Evolutionary conservation across 2,329 filamentous ascomycete species (phyloP), one percentile per base, ranked within the genome.

Genomic region (Plenodomus tracheiphilus): DNA sequence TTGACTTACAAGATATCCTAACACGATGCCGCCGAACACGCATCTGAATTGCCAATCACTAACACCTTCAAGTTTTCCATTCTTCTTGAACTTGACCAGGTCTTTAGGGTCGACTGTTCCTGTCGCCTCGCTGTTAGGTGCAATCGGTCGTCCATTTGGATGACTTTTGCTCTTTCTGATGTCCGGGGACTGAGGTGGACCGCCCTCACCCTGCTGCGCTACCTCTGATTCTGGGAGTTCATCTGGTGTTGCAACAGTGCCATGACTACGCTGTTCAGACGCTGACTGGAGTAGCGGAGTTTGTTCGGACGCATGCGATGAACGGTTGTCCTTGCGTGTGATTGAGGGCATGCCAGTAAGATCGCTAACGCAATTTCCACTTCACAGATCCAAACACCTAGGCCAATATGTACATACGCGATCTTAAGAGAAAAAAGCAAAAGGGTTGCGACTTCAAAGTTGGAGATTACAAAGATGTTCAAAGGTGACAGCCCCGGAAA

Each of bases 1-100:
- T 4, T 8, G 8, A 62, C 70, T 57, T 49, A 74, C 71, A 58
- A 74, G 72, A 43, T 73, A 75, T 4, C 64, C 62, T 42, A 71
- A 39, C 19, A 73, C 13, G 8, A 75, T 68, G 4, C 71, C 70
- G 5, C 65, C 67, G 56, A 72, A 73, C 10, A 74, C 66, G 38
- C 63, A 65, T 59, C 70, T 59, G 39, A 75, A 75, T 25, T 51
- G 62, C 36, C 62, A 66, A 35, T 56, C 61, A 10, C 64, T 65
- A 13, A 72, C 55, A 1, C 70, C 71, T 28, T 61, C 63, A 11
- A 73, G 57, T 22, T 69, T 61, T 7, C 63, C 64, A 52, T 71
- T 63, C 22, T 66, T 53, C 39, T 68, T 59, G 46, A 70, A 68
- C 19, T 46, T 54, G 2, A 55, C 61, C 21, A 56, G 43, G 18